Percentiles rank a stretch among this genome's conserved stretches.
Evolutionary conservation across 2,329 filamentous ascomycete species (phyloP).

Genomic region (Nakataea oryzae): DNA sequence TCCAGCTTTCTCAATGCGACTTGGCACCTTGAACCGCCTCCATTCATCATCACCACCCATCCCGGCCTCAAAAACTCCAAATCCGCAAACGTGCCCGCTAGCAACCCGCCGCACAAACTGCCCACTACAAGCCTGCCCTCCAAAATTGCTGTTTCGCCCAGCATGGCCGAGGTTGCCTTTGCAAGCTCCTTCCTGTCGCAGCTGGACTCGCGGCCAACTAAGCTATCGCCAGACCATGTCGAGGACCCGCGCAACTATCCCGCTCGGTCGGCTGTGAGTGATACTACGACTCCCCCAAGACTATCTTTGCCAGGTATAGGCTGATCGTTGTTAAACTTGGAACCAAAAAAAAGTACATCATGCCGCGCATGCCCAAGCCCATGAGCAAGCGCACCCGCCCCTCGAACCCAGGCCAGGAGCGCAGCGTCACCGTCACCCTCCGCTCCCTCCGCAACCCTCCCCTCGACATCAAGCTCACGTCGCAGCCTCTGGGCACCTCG

Average conservation of each 20-base stretch:
- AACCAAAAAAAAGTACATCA: constrained; percentile 46
- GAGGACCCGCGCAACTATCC: constrained; percentile 75
- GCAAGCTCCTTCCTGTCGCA: constrained; percentile 72
- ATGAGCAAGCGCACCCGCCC: constrained; percentile 36
- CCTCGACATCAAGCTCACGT: constrained; percentile 55
- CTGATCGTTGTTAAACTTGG: constrained; percentile 1
- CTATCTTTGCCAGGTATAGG: background rate
- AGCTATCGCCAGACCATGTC: constrained; percentile 82
- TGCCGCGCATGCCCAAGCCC: constrained; percentile 54
- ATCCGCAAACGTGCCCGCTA: too few relatives aligned
- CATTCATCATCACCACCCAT: background rate
- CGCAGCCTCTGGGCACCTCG: constrained; percentile 57
- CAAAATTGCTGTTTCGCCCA: background rate
- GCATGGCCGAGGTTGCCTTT: constrained; percentile 76
- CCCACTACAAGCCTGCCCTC: background rate
- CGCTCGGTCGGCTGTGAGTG: constrained; percentile 61
- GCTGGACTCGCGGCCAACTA: constrained; percentile 68
- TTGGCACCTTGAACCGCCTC: too few relatives aligned
- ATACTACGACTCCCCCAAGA: constrained; percentile 1
- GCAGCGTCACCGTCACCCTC: constrained; percentile 47
- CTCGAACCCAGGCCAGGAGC: constrained; percentile 40
- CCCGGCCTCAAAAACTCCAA: background rate
- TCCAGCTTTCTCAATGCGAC: too few relatives aligned
- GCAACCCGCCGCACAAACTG: background rate
- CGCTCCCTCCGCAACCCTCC: constrained; percentile 70